Evolutionary conservation across 2,329 filamentous ascomycete genomes (phyloP).

Genomic region (Sordariomycetes sp.): DNA sequence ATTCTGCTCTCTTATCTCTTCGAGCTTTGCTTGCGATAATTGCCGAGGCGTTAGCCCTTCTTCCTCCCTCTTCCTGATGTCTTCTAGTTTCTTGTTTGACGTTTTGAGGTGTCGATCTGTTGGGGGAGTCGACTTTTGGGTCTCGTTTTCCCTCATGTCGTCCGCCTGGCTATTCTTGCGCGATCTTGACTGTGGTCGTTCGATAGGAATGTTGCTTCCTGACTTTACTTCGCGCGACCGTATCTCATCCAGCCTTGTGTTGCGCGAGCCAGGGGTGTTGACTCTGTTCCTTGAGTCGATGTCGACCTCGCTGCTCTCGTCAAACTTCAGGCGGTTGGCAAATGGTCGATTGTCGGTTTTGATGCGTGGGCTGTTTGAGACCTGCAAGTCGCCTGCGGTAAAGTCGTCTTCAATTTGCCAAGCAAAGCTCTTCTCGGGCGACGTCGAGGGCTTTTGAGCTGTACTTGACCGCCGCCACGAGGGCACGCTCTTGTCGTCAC

Average conservation of each 20-base stretch:
- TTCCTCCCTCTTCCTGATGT: slow-evolving; percentile 34
- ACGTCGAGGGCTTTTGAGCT: slow-evolving; percentile 10
- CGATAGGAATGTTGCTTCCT: slow-evolving; percentile 13
- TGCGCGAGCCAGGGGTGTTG: slow-evolving; percentile 20
- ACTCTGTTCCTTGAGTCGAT: slow-evolving; percentile 17
- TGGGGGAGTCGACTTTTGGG: slow-evolving; percentile 20
- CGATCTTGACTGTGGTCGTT: slow-evolving; percentile 1
- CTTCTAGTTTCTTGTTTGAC: slow-evolving; percentile 38
- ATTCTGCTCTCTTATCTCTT: slow-evolving; percentile 43
- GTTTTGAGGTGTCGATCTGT: slow-evolving; percentile 14
- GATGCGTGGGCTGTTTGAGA: slow-evolving; percentile 48
- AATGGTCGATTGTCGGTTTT: slow-evolving; percentile 25
- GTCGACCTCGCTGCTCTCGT: slow-evolving; percentile 17
- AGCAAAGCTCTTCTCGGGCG: slow-evolving; percentile 42
- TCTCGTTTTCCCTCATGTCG: slow-evolving; percentile 23
- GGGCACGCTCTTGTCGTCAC: neutral
- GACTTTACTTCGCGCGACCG: slow-evolving; percentile 28
- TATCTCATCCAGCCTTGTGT: slow-evolving; percentile 36
- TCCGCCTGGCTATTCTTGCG: slow-evolving; percentile 16
- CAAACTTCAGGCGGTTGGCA: slow-evolving; percentile 21
- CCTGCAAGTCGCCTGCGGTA: slow-evolving; percentile 44
- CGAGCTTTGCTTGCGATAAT: slow-evolving; percentile 38
- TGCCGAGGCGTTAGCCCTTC: slow-evolving; percentile 34
- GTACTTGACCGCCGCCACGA: neutral
- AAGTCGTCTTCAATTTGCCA: slow-evolving; percentile 52